A percentile compares a stretch with the other conserved stretches of the same genome.
These are phyloP conservation scores for Aspergillus niger DNA, from an alignment of 2,329 filamentous ascomycete species.

Conservation along the genomic window DNA sequence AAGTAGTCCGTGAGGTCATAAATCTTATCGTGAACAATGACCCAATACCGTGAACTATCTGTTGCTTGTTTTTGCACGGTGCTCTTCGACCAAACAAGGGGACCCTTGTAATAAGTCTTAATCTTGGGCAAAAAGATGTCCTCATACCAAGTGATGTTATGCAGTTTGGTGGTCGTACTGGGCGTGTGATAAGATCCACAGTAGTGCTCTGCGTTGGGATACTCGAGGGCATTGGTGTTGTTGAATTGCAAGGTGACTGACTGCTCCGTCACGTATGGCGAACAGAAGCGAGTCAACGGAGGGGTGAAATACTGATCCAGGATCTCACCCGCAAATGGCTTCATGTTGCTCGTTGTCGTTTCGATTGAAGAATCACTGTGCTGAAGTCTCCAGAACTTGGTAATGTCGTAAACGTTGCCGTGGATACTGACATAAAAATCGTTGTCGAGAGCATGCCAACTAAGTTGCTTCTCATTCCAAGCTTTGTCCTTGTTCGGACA, in stretches of 20 bases:
- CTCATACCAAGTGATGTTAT: slow-evolving; percentile 74
- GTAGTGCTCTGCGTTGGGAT: slow-evolving; percentile 63
- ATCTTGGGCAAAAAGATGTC: slow-evolving; percentile 75
- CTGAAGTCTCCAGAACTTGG: slow-evolving; percentile 80
- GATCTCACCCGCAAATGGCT: slow-evolving; percentile 73
- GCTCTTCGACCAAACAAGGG: slow-evolving; percentile 70
- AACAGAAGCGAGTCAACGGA: slow-evolving; percentile 74
- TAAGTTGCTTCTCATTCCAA: slow-evolving; percentile 73
- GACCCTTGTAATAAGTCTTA: slow-evolving; percentile 81
- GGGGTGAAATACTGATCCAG: slow-evolving; percentile 84
- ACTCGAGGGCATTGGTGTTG: slow-evolving; percentile 65
- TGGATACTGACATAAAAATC: slow-evolving; percentile 88
- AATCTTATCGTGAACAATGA: slow-evolving; percentile 71
- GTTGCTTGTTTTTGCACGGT: slow-evolving; percentile 67
- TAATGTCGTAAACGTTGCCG: slow-evolving; percentile 88
- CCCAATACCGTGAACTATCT: slow-evolving; percentile 72
- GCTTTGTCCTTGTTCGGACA: slow-evolving; percentile 92
- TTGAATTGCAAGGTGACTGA: slow-evolving; percentile 54
- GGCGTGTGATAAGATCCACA: slow-evolving; percentile 64
- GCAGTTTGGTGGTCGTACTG: slow-evolving; percentile 60
- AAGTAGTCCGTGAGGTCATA: slow-evolving; percentile 95
- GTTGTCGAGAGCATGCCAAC: slow-evolving; percentile 66
- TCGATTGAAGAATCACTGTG: slow-evolving; percentile 74
- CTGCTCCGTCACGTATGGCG: slow-evolving; percentile 65
- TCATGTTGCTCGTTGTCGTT: slow-evolving; percentile 67